Evolutionary conservation across 495 filamentous ascomycete genomes (phyloP).

Genomic region (Pyronema domesticum): DNA sequence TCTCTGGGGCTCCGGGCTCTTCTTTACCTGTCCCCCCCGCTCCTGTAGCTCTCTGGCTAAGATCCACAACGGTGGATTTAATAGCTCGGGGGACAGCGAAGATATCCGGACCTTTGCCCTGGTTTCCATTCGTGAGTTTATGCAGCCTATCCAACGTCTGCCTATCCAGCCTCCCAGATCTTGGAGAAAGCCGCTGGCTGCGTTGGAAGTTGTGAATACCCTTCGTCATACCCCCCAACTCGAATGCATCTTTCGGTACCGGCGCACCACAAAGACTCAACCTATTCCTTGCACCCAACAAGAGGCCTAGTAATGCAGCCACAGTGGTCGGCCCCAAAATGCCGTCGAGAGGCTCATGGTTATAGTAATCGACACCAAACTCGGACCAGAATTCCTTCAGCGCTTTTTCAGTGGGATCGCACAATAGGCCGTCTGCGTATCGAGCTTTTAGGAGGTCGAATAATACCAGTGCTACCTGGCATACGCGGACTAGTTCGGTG

Average conservation of each 20-base stretch:
- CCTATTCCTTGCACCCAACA: conserved; percentile 78
- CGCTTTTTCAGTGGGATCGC: conserved; percentile 78
- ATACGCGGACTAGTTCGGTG: conserved; percentile 77
- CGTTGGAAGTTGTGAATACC: conserved; percentile 83
- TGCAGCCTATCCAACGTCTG: conserved; percentile 69
- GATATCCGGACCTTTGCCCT: conserved; percentile 38
- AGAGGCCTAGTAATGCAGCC: conserved; percentile 65
- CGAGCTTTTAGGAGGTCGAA: conserved; percentile 50
- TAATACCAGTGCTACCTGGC: conserved; percentile 70
- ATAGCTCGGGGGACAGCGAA: conserved; percentile 76
- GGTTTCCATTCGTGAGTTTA: conserved; percentile 61
- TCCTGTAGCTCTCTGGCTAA: conserved; percentile 88
- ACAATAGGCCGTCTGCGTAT: conserved; percentile 83
- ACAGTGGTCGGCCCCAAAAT: conserved; percentile 85
- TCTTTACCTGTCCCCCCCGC: conserved; percentile 52
- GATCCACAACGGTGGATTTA: conserved; percentile 84
- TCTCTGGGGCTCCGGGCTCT: conserved; percentile 82
- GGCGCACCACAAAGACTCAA: conserved; percentile 60
- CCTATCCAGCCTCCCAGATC: conserved; percentile 58
- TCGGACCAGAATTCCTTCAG: conserved; percentile 95
- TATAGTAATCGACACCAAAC: conserved; percentile 77
- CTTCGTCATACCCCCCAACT: conserved; percentile 59
- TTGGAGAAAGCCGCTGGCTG: conserved; percentile 48
- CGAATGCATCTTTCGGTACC: conserved; percentile 82
- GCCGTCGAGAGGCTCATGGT: conserved; percentile 78